Base-by-base conservation (phyloP, 345 rosid genomes). In the Brassica napus region DNA sequence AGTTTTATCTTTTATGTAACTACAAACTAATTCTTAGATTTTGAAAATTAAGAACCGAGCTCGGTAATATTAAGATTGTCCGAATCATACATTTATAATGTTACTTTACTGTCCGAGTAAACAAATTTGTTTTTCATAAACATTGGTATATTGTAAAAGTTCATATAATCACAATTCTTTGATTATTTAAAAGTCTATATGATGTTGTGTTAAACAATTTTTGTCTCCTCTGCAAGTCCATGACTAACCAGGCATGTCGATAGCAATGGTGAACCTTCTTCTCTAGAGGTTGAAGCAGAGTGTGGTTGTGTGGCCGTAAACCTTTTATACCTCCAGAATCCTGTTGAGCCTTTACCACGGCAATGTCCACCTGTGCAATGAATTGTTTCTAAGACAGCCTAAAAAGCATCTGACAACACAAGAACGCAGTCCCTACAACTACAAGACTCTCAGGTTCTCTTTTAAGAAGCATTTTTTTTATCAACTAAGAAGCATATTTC, bases 331-430 rank as follows among this genome's bases (percentile, higher is more conserved):
- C 74, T 71, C 72, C 86, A 85, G 54, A 76, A 64, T 71, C 68
- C 75, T 44, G 42, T 8, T 21, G 89, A 87, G 15, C 88, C 90
- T 15, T 71, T 77, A 32, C 89, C 95, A 55, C 97, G 96, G 5
- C 92, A 94, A 21, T 89, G 82, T 49, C 98, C 98, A 69, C 97
- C 94, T 34, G 75, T 77, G 9, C 87, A 91, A 75, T 89, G 98
- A 92, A 49, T 81, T 83, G 79, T 76, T 83, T 72, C 87, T 8
- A 86, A 87, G 79, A 59, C 86, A 49, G 60, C 69, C 73, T 60
- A 84, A 66, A 84, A 79, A 60, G 44, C 47, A 68, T 71, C 76
- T 32, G 84, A 85, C 71, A 82, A 77, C 49, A 82, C 79, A 84
- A 81, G 82, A 84, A 81, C 77, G 2, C 66, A 73, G 72, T 42